Evolutionary conservation across 106 monocot species (phyloP).

Genomic region (Gastrodia elata): DNA sequence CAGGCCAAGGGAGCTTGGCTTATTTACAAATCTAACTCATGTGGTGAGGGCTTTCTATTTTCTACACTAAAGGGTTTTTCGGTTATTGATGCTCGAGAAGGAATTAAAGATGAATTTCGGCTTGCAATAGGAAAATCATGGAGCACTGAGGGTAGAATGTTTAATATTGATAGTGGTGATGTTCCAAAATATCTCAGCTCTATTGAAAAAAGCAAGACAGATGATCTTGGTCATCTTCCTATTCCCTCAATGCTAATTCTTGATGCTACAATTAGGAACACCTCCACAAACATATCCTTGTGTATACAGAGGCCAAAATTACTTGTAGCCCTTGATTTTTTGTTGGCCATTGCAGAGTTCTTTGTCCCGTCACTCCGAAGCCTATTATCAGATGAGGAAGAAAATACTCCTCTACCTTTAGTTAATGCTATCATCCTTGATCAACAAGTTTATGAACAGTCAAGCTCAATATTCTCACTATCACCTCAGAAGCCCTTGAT

Average conservation of each 20-base stretch:
- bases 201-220: constrained; percentile 13
- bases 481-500: constrained; percentile 73
- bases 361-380: constrained; percentile 75
- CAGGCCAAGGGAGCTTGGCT: constrained; percentile 87
- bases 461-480: constrained; percentile 43
- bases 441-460: constrained; percentile 54
- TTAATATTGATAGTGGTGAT: constrained; percentile 18
- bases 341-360: constrained; percentile 71
- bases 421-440: constrained; percentile 50
- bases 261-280: constrained; percentile 56
- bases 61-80: constrained; percentile 83
- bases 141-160: constrained; percentile 13
- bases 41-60: constrained; percentile 64
- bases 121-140: constrained; percentile 81
- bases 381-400: constrained; percentile 60
- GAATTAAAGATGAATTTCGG: constrained; percentile 75
- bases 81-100: constrained; percentile 89
- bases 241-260: constrained; percentile 84
- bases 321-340: constrained; percentile 90
- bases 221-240: constrained; percentile 25
- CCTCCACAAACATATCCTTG: constrained; percentile 53
- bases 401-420: constrained; percentile 29
- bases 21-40: constrained; percentile 79
- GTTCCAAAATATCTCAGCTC: constrained; percentile 11
- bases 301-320: constrained; percentile 83